phyloP scores from a whole-genome alignment of 2,329 filamentous ascomycete species.

The Scytalidium sp. region DNA sequence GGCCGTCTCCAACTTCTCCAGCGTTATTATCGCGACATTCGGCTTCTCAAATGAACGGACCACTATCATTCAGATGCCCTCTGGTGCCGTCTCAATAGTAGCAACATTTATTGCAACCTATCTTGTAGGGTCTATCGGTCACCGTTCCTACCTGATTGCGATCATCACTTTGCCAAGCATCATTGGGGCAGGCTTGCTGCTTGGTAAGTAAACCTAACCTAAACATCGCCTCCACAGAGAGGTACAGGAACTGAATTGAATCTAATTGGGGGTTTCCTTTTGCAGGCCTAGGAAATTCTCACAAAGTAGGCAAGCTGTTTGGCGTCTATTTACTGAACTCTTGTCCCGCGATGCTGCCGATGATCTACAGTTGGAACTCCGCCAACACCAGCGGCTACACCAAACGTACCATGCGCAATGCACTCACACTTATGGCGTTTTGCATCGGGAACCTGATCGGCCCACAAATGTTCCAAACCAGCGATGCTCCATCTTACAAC shows the following conservation, averaged over 20 bases:
- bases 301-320: slow-evolving; percentile 42
- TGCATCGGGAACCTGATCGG: slow-evolving; percentile 64
- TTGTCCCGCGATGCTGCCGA: slow-evolving; percentile 38
- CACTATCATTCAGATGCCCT: slow-evolving; percentile 54
- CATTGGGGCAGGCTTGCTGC: slow-evolving; percentile 57
- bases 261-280: slow-evolving; percentile 54
- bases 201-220: slow-evolving; percentile 51
- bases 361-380: slow-evolving; percentile 29
- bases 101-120: slow-evolving; percentile 52
- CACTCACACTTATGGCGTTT: slow-evolving; percentile 57
- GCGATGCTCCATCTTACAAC: slow-evolving; percentile 53
- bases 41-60: slow-evolving; percentile 28
- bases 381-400: slow-evolving; percentile 64
- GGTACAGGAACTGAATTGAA: slow-evolving; percentile 26
- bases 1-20: slow-evolving; percentile 35
- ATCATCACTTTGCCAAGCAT: slow-evolving; percentile 33
- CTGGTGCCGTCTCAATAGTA: slow-evolving; percentile 60
- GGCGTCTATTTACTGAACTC: slow-evolving; percentile 43
- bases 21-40: slow-evolving; percentile 32
- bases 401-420: slow-evolving; percentile 61
- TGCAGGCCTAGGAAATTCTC: slow-evolving; percentile 49
- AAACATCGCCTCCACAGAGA: slow-evolving; percentile 35
- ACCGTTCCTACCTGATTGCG: background rate
- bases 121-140: background rate
- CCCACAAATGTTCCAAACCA: slow-evolving; percentile 54